Evolutionary conservation across 2,329 filamentous ascomycete genomes (phyloP).

Genomic region (Myriosclerotinia scirpicola): DNA sequence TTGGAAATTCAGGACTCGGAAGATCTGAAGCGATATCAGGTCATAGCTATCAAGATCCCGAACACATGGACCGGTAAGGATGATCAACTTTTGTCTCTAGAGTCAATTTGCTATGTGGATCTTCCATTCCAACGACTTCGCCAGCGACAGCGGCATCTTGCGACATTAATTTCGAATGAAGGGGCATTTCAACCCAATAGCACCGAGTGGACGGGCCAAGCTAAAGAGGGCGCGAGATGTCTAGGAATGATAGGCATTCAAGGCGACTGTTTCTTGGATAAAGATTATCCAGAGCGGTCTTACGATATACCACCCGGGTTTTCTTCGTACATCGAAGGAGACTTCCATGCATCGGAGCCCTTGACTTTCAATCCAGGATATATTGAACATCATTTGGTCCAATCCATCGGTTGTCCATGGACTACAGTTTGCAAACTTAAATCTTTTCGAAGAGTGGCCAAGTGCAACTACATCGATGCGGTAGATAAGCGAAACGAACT

Average conservation of each 20-base stretch:
- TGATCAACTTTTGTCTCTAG: neutral
- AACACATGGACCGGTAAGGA: neutral
- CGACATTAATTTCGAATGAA: neutral
- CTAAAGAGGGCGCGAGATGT: neutral
- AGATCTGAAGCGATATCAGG: neutral
- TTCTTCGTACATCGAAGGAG: neutral
- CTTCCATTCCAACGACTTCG: neutral
- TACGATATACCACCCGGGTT: neutral
- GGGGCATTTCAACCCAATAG: neutral
- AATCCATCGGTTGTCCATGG: neutral
- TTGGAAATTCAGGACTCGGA: neutral
- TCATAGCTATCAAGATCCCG: neutral
- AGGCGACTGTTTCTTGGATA: neutral
- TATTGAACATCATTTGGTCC: neutral
- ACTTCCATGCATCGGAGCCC: neutral
- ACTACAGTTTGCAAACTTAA: neutral
- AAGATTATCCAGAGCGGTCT: neutral
- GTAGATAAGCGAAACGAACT: neutral
- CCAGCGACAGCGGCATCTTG: neutral
- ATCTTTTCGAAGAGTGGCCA: neutral
- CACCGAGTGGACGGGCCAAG: neutral
- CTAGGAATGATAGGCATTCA: neutral
- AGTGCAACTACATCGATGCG: neutral
- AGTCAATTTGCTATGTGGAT: neutral
- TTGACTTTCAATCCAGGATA: neutral